Evolutionary conservation across 2,329 filamentous ascomycete genomes (phyloP), one percentile per base, ranked within the genome.

Genomic region (Colletotrichum gloeosporioides): DNA sequence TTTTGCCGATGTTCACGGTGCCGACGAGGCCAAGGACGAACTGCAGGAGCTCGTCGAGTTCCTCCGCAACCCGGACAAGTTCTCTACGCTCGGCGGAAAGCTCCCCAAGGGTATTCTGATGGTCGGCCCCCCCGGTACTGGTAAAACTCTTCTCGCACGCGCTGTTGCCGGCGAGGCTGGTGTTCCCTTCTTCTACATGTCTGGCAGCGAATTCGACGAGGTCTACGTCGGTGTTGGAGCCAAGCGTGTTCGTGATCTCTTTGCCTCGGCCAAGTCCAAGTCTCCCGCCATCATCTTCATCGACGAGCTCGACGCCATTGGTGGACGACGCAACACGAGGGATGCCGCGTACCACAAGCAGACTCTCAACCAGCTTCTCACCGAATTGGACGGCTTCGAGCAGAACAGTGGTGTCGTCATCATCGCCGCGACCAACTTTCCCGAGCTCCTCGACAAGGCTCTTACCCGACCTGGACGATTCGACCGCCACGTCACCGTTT

Each of bases 131-230:
- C 97, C 97, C 69, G 97, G 97, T 87, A 99, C 97, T 77, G 97
- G 97, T 87, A 99, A 99, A 88, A 99, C 97, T 15, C 91, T 99
- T 55, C 91, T 99, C 77, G 97, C 97, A 78, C 94, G 97, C 81
- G 98, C 97, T 71, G 97, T 99, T 77, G 97, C 97, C 64, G 97
- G 97, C 69, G 97, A 99, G 87, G 96, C 97, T 70, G 97, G 96
- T 72, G 97, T 99, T 22, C 97, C 97, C 2, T 99, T 99, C 90
- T 99, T 99, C 90, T 99, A 98, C 90, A 99, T 99, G 96, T 99
- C 97, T 82, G 97, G 97, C 67, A 98, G 95, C 75, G 97, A 99
- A 84, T 99, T 99, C 83, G 97, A 99, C 82, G 97, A 99, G 86
- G 94, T 99, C 69, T 99, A 98, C 82, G 98, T 99, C 44, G 97